Evolutionary conservation across 2,329 filamentous ascomycete species (phyloP).

Genomic region (Fusarium solani-melongenae): DNA sequence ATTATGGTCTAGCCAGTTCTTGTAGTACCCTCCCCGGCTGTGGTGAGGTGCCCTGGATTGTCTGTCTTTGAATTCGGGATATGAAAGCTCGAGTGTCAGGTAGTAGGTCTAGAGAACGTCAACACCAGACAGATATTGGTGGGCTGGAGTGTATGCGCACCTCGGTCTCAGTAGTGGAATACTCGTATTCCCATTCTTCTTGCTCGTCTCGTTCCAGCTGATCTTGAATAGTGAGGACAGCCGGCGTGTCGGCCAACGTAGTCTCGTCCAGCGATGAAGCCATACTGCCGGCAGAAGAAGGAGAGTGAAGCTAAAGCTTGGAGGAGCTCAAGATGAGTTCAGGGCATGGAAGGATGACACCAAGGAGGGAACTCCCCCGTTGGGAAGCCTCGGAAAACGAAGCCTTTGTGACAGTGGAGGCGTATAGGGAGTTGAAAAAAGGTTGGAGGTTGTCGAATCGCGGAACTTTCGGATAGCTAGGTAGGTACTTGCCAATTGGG

Average conservation of each 20-base stretch:
- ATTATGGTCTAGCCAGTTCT: conserved; percentile 52
- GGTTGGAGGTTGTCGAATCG: not conserved
- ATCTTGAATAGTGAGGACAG: conserved; percentile 45
- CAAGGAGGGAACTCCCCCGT: not conserved
- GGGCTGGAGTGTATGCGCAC: conserved; percentile 45
- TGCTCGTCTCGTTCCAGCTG: conserved; percentile 54
- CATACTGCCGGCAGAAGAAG: conserved; percentile 11
- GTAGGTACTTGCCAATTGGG: conserved; percentile 27
- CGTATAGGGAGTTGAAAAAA: conserved; percentile 7
- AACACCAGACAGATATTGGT: not conserved
- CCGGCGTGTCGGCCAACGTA: conserved; percentile 38
- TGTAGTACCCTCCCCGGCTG: conserved; percentile 60
- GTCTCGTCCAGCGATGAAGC: conserved; percentile 27
- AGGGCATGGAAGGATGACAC: not conserved
- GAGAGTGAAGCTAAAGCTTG: not conserved
- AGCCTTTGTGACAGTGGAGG: not conserved
- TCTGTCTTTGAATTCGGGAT: conserved; percentile 65
- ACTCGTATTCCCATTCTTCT: conserved; percentile 76
- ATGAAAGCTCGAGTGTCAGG: conserved; percentile 71
- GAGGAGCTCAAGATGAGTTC: not conserved
- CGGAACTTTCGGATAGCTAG: conserved; percentile 15
- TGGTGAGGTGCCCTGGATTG: conserved; percentile 53
- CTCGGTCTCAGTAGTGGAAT: conserved; percentile 72
- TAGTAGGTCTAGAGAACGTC: conserved; percentile 67
- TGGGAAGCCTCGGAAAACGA: not conserved